Base-by-base conservation (phyloP, 2,329 filamentous ascomycete species). In the Atkinsonella hypoxylon region DNA sequence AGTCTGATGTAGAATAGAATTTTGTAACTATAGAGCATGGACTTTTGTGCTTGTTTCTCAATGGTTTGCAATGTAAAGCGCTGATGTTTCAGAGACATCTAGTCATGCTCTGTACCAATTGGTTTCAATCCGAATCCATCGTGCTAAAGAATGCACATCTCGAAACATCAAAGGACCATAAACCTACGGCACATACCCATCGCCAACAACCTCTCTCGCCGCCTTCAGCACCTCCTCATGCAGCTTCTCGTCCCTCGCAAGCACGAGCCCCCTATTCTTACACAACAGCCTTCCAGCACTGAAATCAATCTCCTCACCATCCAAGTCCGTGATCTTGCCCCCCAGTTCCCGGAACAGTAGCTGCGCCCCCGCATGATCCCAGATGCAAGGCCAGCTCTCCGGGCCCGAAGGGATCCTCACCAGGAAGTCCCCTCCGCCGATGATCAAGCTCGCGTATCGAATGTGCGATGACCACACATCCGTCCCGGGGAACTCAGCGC, bases 1-100 rank as follows among this genome's bases (percentile, higher is more conserved):
- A 97, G 89, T 69, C 73, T 98, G 68, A 97, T 97, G 93, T 96
- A 69, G 47, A 36, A 4, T n/a, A 10, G 39, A 11, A 18, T 2
- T n/a, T 42, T 8, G 18, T 47, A 30, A 58, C 54, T 30, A 49
- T 22, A 11, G 9, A 31, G 26, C 12, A 2, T 8, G 10, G 20
- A 15, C 32, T 15, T 31, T 32, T 34, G 8, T 20, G 18, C 18
- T 40, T 10, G 10, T 5, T 26, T 8, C 26, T 4, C 26, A 26
- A 26, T 26, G 26, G 26, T 26, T 26, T 26, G 7, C 26, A 26
- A 26, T 26, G 26, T 26, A 8, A 26, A 26, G 26, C 26, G 26
- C 26, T 26, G 26, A 26, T 26, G 26, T 6, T 8, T 5, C 26
- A 8, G 26, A 26, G 26, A 26, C 26, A 26, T 26, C 4, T 26